Percentiles rank a stretch among this genome's conserved stretches.
Conservation (phyloP, 495 filamentous ascomycete species). For the Neurospora tetraspora region DNA sequence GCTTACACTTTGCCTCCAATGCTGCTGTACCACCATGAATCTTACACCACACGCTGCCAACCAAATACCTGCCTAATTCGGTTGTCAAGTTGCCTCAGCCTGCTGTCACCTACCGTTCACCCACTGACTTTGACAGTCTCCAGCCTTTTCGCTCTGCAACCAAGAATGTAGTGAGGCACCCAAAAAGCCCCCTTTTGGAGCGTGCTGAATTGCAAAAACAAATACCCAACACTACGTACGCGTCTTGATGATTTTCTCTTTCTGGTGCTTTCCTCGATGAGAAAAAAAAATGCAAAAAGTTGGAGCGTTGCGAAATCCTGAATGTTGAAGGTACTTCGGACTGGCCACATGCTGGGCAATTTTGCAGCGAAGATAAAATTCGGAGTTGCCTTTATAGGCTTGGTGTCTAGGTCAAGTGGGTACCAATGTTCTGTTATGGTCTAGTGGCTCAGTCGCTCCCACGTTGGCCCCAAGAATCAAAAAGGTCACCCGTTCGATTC, state of each 20-base stretch:
- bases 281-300: not conserved
- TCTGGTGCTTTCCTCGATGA: not conserved
- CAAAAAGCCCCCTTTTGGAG: not conserved
- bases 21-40: not conserved
- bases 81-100: not conserved
- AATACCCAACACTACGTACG: not conserved
- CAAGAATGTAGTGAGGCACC: not conserved
- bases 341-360: not conserved
- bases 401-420: not conserved
- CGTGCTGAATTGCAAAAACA: not conserved
- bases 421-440: not conserved
- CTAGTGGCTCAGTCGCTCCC: not conserved
- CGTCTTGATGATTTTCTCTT: not conserved
- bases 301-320: not conserved
- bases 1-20: not conserved
- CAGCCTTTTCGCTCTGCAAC: not conserved
- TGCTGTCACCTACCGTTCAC: not conserved
- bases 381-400: not conserved
- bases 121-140: not conserved
- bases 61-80: not conserved
- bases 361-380: not conserved
- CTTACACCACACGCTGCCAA: not conserved
- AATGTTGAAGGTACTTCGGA: not conserved
- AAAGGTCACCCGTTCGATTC: not conserved
- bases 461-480: too few relatives aligned